phyloP scores from a whole-genome alignment of 2,329 filamentous ascomycete genomes.

The Fusarium verticillioides region DNA sequence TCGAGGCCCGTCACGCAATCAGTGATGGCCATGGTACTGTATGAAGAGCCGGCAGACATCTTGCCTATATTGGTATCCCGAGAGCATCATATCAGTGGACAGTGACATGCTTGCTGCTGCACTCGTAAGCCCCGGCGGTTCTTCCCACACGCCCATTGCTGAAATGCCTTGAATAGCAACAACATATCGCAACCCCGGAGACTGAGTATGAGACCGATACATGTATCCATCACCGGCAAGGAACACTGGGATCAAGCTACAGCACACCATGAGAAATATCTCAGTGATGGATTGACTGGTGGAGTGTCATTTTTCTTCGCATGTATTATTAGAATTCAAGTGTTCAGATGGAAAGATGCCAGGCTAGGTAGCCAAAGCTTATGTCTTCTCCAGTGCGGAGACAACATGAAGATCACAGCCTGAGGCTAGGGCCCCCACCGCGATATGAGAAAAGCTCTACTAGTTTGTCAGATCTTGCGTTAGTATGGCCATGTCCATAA shows the following conservation, averaged over 20 bases:
- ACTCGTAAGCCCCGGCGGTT: slow-evolving; percentile 1
- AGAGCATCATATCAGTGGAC: slow-evolving; percentile 3
- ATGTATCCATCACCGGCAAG: background rate
- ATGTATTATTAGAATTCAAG: background rate
- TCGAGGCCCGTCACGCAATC: background rate
- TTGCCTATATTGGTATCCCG: slow-evolving; percentile 23
- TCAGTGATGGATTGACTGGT: background rate
- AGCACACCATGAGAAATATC: background rate
- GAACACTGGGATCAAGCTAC: slow-evolving; percentile 17
- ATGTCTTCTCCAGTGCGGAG: slow-evolving; percentile 19
- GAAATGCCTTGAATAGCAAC: background rate
- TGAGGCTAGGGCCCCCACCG: background rate
- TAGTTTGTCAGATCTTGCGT: background rate
- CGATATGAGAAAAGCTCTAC: background rate
- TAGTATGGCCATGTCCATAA: background rate
- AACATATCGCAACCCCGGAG: background rate
- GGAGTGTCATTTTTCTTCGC: slow-evolving; percentile 2
- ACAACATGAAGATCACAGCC: slow-evolving; percentile 6
- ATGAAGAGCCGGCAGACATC: background rate
- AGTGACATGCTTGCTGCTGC: slow-evolving; percentile 5
- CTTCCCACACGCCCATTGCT: background rate
- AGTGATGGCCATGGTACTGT: background rate
- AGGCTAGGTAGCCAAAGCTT: slow-evolving; percentile 34
- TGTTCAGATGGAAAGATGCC: slow-evolving; percentile 8
- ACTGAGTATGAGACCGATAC: background rate